Base-by-base conservation (phyloP, 148 eudicot species). In the Rhododendron molle region DNA sequence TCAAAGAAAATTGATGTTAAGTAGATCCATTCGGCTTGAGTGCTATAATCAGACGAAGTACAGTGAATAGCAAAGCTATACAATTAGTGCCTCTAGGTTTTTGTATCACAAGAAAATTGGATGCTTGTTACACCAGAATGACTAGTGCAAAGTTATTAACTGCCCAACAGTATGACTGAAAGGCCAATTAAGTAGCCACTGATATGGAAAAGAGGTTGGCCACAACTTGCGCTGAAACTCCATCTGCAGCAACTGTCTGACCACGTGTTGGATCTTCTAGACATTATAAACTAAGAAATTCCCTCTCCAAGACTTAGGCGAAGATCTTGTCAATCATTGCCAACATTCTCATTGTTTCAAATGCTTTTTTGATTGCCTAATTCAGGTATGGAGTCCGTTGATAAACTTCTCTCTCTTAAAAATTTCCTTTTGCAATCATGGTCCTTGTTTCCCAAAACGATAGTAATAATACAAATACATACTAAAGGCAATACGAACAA, bases 221-320 rank as follows among this genome's bases (percentile, higher is more conserved):
- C 84, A 60, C 30, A 36, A 32, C 82, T 54, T 81, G 13, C 28
- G 5, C 28, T 32, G 49, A 21, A 81, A 81, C 14, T 82, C 26
- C 43, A 30, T 56, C 83, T 83, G 76, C 38, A 65, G 38, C 67
- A 83, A 83, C 50, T 46, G n/a, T 83, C n/a, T 15, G 21, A 36
- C 47, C 26, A 34, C 3, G 1, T 11, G 30, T 1, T 15, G 44
- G 54, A 26, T 69, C 49, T 69, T 46, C 34, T 69, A 23, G 26
- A 44, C 32, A 62, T 15, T 26, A 40, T 26, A 5, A 36, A 6
- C 23, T 2, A 40, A 44, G 52, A 60, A 81, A 13, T 40, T 82
- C 38, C 30, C 47, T 62, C 52, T 40, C 54, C 43, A 62, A 44
- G 50, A 16, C 69, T 82, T 13, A 14, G 32, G 20, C 26, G 4